Percentiles rank a stretch among this genome's conserved stretches.
These are phyloP conservation scores for Starmerella powellii DNA, from an alignment of 805 yeast genomes.

Conservation along the genomic window DNA sequence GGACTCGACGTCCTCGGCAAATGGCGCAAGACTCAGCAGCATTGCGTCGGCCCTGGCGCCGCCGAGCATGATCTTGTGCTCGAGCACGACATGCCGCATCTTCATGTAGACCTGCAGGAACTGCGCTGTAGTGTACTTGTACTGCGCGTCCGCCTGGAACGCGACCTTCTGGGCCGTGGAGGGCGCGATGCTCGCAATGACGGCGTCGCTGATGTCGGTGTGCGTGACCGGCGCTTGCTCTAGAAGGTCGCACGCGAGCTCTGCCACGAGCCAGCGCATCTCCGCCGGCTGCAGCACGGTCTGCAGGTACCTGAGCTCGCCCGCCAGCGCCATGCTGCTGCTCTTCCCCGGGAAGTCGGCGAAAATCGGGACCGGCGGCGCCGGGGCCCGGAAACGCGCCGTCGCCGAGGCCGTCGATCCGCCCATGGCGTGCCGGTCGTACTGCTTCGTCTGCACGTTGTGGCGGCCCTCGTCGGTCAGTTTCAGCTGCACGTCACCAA, in stretches of 20 bases:
- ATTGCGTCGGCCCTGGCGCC: conserved; percentile 17
- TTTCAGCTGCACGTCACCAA: conserved; percentile 14
- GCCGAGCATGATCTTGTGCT: conserved; percentile 18
- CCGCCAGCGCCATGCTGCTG: conserved; percentile 11
- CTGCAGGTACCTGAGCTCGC: conserved; percentile 19
- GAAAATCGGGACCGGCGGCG: conserved; percentile 16
- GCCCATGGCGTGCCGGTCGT: not conserved
- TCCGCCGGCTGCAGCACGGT: conserved; percentile 22
- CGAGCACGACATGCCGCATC: conserved; percentile 20
- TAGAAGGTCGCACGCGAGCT: conserved; percentile 15
- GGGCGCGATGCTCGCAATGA: conserved; percentile 20
- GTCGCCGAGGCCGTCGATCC: not conserved
- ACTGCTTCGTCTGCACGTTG: not conserved
- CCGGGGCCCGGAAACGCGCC: conserved; percentile 8
- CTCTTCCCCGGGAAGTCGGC: conserved; percentile 6
- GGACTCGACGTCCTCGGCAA: not conserved
- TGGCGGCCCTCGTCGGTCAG: not conserved
- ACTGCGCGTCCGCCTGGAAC: conserved; percentile 21
- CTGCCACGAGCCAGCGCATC: conserved; percentile 16
- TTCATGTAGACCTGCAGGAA: conserved; percentile 21
- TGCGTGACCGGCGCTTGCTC: conserved; percentile 18
- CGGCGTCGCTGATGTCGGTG: conserved; percentile 22
- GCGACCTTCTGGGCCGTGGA: conserved; percentile 19
- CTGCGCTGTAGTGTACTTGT: conserved; percentile 23
- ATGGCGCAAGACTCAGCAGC: conserved; percentile 8